Evolutionary conservation across 2,329 filamentous ascomycete genomes (phyloP).

Genomic region (Colletotrichum ledebouriae): DNA sequence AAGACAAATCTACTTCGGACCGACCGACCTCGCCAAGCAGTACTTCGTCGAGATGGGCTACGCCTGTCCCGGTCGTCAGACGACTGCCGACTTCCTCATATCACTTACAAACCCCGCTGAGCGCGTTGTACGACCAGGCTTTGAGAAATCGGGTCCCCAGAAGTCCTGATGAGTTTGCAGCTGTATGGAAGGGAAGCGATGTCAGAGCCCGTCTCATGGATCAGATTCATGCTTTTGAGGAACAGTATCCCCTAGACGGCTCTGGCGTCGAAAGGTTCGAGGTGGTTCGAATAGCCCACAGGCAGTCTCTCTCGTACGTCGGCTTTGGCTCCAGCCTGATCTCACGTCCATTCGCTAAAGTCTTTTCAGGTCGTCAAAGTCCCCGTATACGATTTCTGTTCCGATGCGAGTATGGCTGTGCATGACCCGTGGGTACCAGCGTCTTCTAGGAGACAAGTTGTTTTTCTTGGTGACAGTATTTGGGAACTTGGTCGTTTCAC

Average conservation of each 20-base stretch:
- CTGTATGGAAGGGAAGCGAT: conserved; percentile 50
- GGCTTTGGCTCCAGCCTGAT: rapidly evolving
- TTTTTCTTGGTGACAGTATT: conserved; percentile 74
- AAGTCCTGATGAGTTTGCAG: conserved; percentile 55
- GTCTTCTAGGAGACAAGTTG: conserved; percentile 70
- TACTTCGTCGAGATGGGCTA: conserved; percentile 64
- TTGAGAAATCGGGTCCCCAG: conserved; percentile 52
- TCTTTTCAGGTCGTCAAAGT: conserved; percentile 10
- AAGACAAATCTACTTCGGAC: conserved; percentile 67
- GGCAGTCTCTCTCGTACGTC: conserved; percentile 66
- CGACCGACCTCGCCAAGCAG: conserved; percentile 43
- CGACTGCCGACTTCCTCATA: conserved; percentile 80
- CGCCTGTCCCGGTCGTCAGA: conserved; percentile 65
- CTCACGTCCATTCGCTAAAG: background rate
- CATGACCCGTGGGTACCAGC: conserved; percentile 69
- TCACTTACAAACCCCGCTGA: conserved; percentile 60
- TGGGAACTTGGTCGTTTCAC: conserved; percentile 42
- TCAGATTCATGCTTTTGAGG: conserved; percentile 24
- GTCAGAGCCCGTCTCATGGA: conserved; percentile 22
- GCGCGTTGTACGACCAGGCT: conserved; percentile 51
- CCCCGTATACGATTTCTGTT: conserved; percentile 74
- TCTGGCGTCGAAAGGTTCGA: conserved; percentile 19
- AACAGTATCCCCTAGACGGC: conserved; percentile 32
- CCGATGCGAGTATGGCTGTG: conserved; percentile 69
- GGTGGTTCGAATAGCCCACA: conserved; percentile 22